Conservation (phyloP, 768 basidiomycete species). For the Russula brevipes region DNA sequence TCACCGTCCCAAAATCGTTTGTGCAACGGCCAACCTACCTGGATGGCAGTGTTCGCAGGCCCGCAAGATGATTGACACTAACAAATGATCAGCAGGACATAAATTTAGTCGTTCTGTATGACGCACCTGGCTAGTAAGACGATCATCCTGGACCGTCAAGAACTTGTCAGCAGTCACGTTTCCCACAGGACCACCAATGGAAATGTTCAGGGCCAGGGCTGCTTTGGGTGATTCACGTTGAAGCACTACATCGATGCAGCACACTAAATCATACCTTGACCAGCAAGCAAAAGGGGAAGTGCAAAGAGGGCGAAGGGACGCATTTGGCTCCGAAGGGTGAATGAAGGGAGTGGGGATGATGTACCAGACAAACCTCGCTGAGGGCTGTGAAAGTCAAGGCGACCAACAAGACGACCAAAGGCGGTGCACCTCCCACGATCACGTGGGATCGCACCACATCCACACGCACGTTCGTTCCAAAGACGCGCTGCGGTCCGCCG, state of each 20-base stretch:
- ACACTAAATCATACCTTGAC: constrained; percentile 46
- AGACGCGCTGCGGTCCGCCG: not conserved
- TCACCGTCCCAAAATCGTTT: not conserved
- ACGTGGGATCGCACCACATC: not conserved
- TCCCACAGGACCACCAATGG: constrained; percentile 36
- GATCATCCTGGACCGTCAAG: constrained; percentile 37
- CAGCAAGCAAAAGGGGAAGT: constrained; percentile 45
- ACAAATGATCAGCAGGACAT: constrained; percentile 26
- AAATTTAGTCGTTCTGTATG: not conserved
- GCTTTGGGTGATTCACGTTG: constrained; percentile 27
- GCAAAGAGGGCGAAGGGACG: constrained; percentile 29
- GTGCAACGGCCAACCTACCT: constrained; percentile 23
- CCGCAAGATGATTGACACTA: constrained; percentile 33
- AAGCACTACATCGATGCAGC: not conserved
- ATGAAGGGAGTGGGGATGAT: constrained; percentile 11
- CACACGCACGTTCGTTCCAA: no score
- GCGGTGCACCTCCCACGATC: constrained; percentile 12
- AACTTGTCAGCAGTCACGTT: constrained; percentile 42
- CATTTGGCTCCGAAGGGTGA: constrained; percentile 24
- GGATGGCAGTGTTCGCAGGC: constrained; percentile 28
- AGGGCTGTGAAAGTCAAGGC: constrained; percentile 10
- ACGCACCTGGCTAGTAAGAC: constrained; percentile 32
- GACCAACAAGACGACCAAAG: not conserved
- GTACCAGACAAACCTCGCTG: constrained; percentile 26
- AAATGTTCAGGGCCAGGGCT: constrained; percentile 45